Percentiles rank a stretch among this genome's conserved stretches.
phyloP scores from a whole-genome alignment of 2,329 filamentous ascomycete species.

The Knoxdaviesia proteae region DNA sequence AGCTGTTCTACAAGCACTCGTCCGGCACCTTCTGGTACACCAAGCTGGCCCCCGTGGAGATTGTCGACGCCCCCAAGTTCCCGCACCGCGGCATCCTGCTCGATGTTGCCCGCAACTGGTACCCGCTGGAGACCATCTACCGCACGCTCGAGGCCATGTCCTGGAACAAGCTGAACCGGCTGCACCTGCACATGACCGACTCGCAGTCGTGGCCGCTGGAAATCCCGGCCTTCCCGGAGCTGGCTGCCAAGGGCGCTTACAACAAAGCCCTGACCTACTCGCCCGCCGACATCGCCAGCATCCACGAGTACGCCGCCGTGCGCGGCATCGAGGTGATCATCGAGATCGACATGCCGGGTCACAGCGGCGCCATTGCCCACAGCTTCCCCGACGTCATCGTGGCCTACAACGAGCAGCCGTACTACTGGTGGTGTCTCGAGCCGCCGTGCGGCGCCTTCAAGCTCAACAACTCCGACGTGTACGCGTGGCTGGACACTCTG shows the following conservation, averaged over 20 bases:
- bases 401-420: slow-evolving; percentile 36
- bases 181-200: slow-evolving; percentile 68
- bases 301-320: slow-evolving; percentile 50
- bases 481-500: slow-evolving; percentile 49
- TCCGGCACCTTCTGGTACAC: slow-evolving; percentile 41
- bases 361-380: slow-evolving; percentile 46
- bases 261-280: slow-evolving; percentile 45
- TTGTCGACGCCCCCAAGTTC: slow-evolving; percentile 56
- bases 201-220: slow-evolving; percentile 73
- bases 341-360: slow-evolving; percentile 66
- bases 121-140: slow-evolving; percentile 44
- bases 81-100: slow-evolving; percentile 60
- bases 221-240: slow-evolving; percentile 51
- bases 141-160: slow-evolving; percentile 56
- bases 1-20: slow-evolving; percentile 60
- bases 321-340: slow-evolving; percentile 52
- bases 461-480: slow-evolving; percentile 51
- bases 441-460: slow-evolving; percentile 52
- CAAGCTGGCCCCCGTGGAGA: slow-evolving; percentile 44
- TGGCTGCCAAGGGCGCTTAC: slow-evolving; percentile 58
- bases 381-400: slow-evolving; percentile 53
- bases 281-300: slow-evolving; percentile 36
- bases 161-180: slow-evolving; percentile 65
- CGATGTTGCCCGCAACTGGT: slow-evolving; percentile 57
- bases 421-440: slow-evolving; percentile 37